A percentile compares a stretch with the other conserved stretches of the same genome.
Conservation (phyloP, 441 rosid genomes). For the Oxalis stricta region DNA sequence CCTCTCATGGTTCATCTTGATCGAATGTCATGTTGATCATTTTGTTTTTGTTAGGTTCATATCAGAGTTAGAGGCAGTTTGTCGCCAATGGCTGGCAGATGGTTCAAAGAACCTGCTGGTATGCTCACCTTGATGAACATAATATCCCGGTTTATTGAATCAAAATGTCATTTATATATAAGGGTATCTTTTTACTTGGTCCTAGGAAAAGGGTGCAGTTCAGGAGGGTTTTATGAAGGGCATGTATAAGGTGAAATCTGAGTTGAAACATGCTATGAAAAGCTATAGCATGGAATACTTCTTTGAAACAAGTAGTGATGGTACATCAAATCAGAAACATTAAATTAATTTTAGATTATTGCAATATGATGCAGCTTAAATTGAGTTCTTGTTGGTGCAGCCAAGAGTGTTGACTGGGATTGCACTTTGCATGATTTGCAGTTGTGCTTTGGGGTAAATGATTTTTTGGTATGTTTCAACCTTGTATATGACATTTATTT, state of each 20-base stretch:
- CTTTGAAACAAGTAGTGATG: conserved; percentile 37
- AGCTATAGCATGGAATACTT: conserved; percentile 86
- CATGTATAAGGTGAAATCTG: conserved; percentile 57
- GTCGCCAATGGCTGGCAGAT: conserved; percentile 90
- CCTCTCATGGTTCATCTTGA: background rate
- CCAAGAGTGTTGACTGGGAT: conserved; percentile 50
- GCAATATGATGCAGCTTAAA: conserved; percentile 15
- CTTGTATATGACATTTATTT: conserved; percentile 1
- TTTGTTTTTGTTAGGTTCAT: conserved; percentile 45
- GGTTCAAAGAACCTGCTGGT: conserved; percentile 84
- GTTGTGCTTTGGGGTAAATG: conserved; percentile 88
- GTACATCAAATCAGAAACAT: conserved; percentile 26
- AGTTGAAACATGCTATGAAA: conserved; percentile 56
- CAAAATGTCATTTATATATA: too few species aligned
- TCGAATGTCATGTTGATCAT: conserved; percentile 2
- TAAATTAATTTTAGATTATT: background rate
- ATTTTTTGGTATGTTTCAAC: conserved; percentile 58
- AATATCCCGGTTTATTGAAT: too few species aligned
- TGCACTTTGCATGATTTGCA: conserved; percentile 73
- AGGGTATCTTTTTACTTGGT: conserved; percentile 16
- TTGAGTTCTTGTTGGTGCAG: conserved; percentile 32
- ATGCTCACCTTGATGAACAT: conserved; percentile 15
- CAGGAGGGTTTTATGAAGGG: conserved; percentile 36
- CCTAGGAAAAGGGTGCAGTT: conserved; percentile 83
- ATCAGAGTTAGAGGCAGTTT: conserved; percentile 88